Percentiles rank a stretch among this genome's conserved stretches.
phyloP scores from a whole-genome alignment of 148 eudicot genomes.

The Vaccinium vitisidaea region DNA sequence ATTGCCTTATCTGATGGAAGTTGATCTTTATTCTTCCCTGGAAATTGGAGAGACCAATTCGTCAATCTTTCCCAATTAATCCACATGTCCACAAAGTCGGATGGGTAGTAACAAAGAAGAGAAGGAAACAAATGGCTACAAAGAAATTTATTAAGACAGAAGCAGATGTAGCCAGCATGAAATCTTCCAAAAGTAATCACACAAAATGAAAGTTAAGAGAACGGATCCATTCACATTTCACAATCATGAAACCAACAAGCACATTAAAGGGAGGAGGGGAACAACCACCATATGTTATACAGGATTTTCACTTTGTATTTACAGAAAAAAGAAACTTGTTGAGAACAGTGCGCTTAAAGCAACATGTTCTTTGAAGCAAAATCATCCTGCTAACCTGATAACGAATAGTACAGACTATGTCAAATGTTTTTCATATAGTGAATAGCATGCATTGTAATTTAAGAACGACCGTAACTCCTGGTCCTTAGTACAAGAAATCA shows the following conservation, averaged over 20 bases:
- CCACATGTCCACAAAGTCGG: not conserved
- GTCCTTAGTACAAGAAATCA: not conserved
- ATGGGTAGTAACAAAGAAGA: not conserved
- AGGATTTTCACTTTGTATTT: not conserved
- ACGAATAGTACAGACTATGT: no score
- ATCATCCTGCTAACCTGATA: not conserved
- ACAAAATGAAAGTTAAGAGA: not conserved
- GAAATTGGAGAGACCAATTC: conserved; percentile 16
- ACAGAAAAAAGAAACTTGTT: not conserved
- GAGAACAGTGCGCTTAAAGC: not conserved
- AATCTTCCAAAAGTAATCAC: not conserved
- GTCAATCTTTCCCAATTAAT: not conserved
- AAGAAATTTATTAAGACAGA: not conserved
- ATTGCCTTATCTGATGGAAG: conserved; percentile 27
- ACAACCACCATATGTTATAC: not conserved
- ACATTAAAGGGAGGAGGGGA: not conserved
- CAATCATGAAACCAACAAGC: not conserved
- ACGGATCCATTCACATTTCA: not conserved
- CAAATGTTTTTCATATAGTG: not conserved
- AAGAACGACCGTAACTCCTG: not conserved
- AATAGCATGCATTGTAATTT: not conserved
- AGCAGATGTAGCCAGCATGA: not conserved
- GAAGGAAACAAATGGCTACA: not conserved
- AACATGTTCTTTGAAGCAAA: not conserved
- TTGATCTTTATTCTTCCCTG: conserved; percentile 38